phyloP scores from a whole-genome alignment of 371 early-diverging fungal genomes.

The Coemansia sp. region DNA sequence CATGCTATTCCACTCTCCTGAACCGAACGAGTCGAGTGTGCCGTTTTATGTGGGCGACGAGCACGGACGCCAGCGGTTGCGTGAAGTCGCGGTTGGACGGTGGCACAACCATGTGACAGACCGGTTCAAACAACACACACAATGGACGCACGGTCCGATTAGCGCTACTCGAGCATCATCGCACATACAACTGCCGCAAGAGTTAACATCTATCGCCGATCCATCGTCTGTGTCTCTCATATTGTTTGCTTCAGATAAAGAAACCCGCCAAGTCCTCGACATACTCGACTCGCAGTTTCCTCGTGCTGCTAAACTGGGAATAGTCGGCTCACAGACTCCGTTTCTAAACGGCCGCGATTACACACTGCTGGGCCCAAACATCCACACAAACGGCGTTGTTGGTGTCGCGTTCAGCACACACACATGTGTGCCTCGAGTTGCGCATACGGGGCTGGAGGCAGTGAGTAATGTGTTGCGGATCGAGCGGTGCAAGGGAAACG shows the following conservation, averaged over 20 bases:
- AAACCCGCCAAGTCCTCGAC: constrained; percentile 27
- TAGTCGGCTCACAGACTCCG: constrained; percentile 47
- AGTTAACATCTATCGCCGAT: constrained; percentile 9
- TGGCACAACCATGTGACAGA: constrained; percentile 38
- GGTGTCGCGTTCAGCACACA: constrained; percentile 34
- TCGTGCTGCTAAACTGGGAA: constrained; percentile 28
- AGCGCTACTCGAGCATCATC: constrained; percentile 38
- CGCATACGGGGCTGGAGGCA: constrained; percentile 2
- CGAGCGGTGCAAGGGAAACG: constrained; percentile 42
- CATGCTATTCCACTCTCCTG: constrained; percentile 19
- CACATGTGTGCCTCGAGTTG: background rate
- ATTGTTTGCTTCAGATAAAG: constrained; percentile 27
- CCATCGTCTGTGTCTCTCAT: constrained; percentile 13
- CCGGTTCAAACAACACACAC: constrained; percentile 1
- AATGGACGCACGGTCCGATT: constrained; percentile 15
- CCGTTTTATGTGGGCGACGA: constrained; percentile 40
- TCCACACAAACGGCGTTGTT: constrained; percentile 26
- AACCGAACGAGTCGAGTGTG: background rate
- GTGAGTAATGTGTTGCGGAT: constrained; percentile 24
- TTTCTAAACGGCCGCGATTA: constrained; percentile 42
- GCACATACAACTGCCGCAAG: constrained; percentile 23
- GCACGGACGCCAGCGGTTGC: constrained; percentile 43
- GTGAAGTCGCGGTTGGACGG: constrained; percentile 38
- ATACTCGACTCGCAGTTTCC: constrained; percentile 29
- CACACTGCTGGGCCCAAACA: constrained; percentile 14